Evolutionary conservation across 176 grass and related monocot genomes (phyloP).

Genomic region (Hyparrhenia diplandra): DNA sequence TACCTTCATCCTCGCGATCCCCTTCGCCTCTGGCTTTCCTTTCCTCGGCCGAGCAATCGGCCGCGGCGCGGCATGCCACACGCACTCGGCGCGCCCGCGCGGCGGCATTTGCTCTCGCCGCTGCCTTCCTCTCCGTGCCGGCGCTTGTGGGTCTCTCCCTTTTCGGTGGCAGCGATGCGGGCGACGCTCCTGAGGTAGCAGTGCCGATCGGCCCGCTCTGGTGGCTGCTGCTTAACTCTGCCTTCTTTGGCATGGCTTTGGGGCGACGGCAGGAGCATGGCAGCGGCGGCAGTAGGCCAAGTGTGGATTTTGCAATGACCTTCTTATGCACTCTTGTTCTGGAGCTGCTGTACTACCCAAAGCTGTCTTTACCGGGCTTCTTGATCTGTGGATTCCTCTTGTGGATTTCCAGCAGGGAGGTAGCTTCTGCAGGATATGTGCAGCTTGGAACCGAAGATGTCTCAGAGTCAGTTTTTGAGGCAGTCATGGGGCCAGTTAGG

Average conservation of each 20-base stretch:
- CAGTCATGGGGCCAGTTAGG: conserved; percentile 61
- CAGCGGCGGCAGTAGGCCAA: conserved; percentile 28
- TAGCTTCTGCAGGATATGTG: conserved; percentile 43
- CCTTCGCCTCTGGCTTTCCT: conserved; percentile 62
- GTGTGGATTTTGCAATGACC: conserved; percentile 59
- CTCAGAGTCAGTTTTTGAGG: conserved; percentile 51
- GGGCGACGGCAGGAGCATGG: conserved; percentile 50
- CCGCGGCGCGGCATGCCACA: conserved; percentile 40
- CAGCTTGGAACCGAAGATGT: conserved; percentile 53
- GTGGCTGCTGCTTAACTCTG: conserved; percentile 64
- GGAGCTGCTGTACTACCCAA: conserved; percentile 89
- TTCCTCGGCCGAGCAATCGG: conserved; percentile 46
- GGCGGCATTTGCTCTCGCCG: conserved; percentile 46
- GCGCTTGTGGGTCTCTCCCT: conserved; percentile 51
- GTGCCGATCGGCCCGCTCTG: conserved; percentile 37
- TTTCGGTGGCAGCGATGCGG: not conserved
- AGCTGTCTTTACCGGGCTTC: conserved; percentile 67
- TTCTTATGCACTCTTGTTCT: conserved; percentile 80
- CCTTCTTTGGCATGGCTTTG: conserved; percentile 72
- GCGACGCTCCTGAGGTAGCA: not conserved
- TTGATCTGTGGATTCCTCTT: conserved; percentile 68
- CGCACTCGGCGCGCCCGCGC: conserved; percentile 48
- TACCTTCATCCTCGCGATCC: conserved; percentile 39
- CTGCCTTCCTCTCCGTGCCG: conserved; percentile 54
- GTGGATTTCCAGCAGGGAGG: conserved; percentile 66